Percentiles rank a stretch among this genome's conserved stretches.
Conservation (phyloP, 2,329 filamentous ascomycete species). For the Emmonsiellopsis sp. region DNA sequence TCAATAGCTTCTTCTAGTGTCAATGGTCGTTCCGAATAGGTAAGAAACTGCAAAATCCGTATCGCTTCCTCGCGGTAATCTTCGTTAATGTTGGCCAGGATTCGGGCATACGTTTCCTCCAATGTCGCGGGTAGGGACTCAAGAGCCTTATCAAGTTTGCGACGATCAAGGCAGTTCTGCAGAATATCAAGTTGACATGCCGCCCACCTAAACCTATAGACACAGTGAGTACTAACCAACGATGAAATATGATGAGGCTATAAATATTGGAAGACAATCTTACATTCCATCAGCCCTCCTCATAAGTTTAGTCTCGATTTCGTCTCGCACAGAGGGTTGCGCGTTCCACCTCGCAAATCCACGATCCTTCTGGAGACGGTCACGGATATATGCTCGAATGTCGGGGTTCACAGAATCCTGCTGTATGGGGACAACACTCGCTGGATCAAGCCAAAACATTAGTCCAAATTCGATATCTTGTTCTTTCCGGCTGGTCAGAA, state of each 20-base stretch:
- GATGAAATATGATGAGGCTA: not conserved
- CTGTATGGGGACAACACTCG: not conserved
- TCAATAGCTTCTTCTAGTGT: slow-evolving; percentile 11
- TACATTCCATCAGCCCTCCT: slow-evolving; percentile 14
- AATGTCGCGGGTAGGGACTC: slow-evolving; percentile 15
- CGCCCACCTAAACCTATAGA: slow-evolving; percentile 20
- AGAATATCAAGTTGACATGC: slow-evolving; percentile 19
- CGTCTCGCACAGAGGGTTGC: slow-evolving; percentile 3
- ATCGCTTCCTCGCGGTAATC: slow-evolving; percentile 8
- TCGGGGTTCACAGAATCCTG: slow-evolving; percentile 33
- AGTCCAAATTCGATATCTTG: slow-evolving; percentile 9
- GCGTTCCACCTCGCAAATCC: slow-evolving; percentile 8
- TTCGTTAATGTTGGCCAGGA: slow-evolving; percentile 10
- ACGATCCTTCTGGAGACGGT: not conserved
- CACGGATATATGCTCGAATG: slow-evolving; percentile 32
- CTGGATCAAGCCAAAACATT: not conserved
- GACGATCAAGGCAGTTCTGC: slow-evolving; percentile 12
- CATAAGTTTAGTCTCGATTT: slow-evolving; percentile 9
- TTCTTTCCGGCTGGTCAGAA: slow-evolving; percentile 10
- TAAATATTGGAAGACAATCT: not conserved
- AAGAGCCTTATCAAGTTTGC: slow-evolving; percentile 11
- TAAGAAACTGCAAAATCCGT: slow-evolving; percentile 13
- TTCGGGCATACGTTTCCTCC: slow-evolving; percentile 18
- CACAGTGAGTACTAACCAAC: not conserved
- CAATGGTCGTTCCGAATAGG: slow-evolving; percentile 12